Evolutionary conservation across 352 stramenopile genomes (phyloP).

Genomic region (Aphanomyces invadans): DNA sequence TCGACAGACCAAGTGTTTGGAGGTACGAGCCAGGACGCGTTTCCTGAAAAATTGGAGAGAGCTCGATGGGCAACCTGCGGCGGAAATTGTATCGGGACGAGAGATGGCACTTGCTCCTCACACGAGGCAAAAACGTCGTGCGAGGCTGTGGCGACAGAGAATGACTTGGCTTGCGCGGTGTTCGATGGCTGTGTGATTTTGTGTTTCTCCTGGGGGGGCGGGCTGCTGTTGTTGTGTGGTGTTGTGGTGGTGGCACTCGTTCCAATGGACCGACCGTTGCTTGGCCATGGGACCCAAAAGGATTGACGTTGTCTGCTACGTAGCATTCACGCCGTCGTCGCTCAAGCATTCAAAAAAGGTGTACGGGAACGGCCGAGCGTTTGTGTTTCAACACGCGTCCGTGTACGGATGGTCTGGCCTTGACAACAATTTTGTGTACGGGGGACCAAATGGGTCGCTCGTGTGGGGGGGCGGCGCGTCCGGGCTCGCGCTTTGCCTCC

Average conservation of each 20-base stretch:
- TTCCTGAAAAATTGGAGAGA: not conserved
- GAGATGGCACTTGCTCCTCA: too few species aligned
- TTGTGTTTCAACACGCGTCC: slow-evolving; percentile 56
- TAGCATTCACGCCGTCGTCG: slow-evolving; percentile 56
- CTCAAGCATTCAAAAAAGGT: slow-evolving; percentile 43
- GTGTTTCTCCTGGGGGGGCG: too few species aligned
- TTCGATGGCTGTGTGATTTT: too few species aligned
- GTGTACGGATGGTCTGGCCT: slow-evolving; percentile 53
- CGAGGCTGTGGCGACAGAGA: too few species aligned
- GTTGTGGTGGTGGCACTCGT: not conserved
- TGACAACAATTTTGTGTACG: slow-evolving; percentile 69
- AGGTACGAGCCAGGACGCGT: not conserved
- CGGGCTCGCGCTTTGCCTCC: slow-evolving; percentile 58
- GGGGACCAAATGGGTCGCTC: slow-evolving; percentile 35
- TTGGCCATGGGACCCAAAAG: too few species aligned
- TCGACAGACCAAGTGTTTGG: slow-evolving; percentile 64
- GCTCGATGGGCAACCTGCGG: too few species aligned
- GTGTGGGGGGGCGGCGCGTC: slow-evolving; percentile 60
- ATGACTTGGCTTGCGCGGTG: too few species aligned
- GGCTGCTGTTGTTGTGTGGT: too few species aligned
- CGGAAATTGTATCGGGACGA: too few species aligned
- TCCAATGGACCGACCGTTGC: too few species aligned
- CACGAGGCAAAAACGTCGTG: too few species aligned
- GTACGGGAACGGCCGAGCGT: slow-evolving; percentile 71
- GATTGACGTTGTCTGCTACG: not conserved